These are phyloP conservation scores for Saturnispora saitoi DNA, from an alignment of 805 yeast genomes.

Conservation along the genomic window DNA sequence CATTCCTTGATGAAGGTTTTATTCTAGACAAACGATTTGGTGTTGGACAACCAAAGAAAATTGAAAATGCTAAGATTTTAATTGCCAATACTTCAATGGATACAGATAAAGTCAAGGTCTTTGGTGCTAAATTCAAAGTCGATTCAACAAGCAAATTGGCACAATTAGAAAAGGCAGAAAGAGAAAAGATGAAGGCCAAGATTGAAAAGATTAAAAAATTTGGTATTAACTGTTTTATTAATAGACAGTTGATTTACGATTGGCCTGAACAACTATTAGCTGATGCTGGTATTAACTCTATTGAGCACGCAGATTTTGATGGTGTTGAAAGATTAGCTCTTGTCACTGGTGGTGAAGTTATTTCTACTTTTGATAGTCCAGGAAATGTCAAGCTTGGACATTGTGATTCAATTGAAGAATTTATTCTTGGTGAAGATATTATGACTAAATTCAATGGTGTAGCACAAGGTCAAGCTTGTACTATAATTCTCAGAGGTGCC, in stretches of 20 bases:
- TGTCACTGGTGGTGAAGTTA: slow-evolving; percentile 98
- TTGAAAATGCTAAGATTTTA: slow-evolving; percentile 76
- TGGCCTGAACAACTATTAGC: slow-evolving; percentile 95
- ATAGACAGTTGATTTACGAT: slow-evolving; percentile 94
- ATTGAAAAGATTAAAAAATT: slow-evolving; percentile 84
- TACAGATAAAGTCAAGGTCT: slow-evolving; percentile 94
- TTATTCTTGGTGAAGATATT: slow-evolving; percentile 85
- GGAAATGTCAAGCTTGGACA: slow-evolving; percentile 77
- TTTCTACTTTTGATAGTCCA: slow-evolving; percentile 90
- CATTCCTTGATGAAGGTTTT: slow-evolving; percentile 94
- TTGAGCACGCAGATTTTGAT: slow-evolving; percentile 97
- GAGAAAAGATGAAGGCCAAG: slow-evolving; percentile 82
- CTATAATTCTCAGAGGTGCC: slow-evolving; percentile 93
- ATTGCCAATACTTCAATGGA: slow-evolving; percentile 95
- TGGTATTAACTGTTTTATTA: slow-evolving; percentile 76
- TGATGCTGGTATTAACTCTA: slow-evolving; percentile 79
- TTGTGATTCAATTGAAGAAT: slow-evolving; percentile 85
- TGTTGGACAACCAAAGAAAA: slow-evolving; percentile 81
- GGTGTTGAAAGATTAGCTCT: slow-evolving; percentile 95
- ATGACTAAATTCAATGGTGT: slow-evolving; percentile 94
- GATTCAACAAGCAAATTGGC: slow-evolving; percentile 86
- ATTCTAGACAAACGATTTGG: slow-evolving; percentile 88
- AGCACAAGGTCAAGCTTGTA: slow-evolving; percentile 92
- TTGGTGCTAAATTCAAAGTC: slow-evolving; percentile 96
- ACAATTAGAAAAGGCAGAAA: slow-evolving; percentile 61